Evolutionary conservation across 1,284 basidiomycete genomes (phyloP).

Genomic region (Ceratobasidium sp.): DNA sequence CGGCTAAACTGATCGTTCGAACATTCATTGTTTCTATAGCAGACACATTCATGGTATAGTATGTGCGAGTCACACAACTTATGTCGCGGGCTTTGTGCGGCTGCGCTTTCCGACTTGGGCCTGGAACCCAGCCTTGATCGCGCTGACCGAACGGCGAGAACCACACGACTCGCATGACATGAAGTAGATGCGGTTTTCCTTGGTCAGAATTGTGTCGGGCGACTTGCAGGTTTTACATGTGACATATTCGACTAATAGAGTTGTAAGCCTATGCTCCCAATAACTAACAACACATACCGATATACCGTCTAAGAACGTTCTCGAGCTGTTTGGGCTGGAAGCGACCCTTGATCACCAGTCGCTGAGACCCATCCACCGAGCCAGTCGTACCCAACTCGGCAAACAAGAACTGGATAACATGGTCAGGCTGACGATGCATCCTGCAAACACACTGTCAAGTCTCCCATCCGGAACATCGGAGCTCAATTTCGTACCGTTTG

Average conservation of each 20-base stretch:
- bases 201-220: conserved; percentile 93
- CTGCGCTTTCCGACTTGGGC: conserved; percentile 84
- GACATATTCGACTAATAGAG: conserved; percentile 89
- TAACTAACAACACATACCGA: conserved; percentile 68
- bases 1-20: background rate
- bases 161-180: conserved; percentile 97
- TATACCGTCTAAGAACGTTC: conserved; percentile 96
- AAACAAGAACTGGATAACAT: conserved; percentile 97
- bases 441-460: background rate
- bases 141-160: conserved; percentile 89
- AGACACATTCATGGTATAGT: background rate
- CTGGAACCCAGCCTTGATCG: conserved; percentile 99
- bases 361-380: conserved; percentile 91
- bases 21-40: conserved; percentile 6
- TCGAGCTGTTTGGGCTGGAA: conserved; percentile 99
- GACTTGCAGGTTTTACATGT: conserved; percentile 99
- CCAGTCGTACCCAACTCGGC: conserved; percentile 99
- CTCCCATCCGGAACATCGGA: background rate
- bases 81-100: conserved; percentile 38
- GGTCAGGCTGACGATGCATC: conserved; percentile 99
- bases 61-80: too few relatives aligned
- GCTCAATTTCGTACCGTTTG: conserved; percentile 67
- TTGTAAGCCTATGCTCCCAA: background rate
- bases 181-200: conserved; percentile 99
- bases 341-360: conserved; percentile 95